A percentile compares a stretch with the other conserved stretches of the same genome.
Conservation (phyloP, 2,329 filamentous ascomycete species). For the Colletotrichum acutatum region DNA sequence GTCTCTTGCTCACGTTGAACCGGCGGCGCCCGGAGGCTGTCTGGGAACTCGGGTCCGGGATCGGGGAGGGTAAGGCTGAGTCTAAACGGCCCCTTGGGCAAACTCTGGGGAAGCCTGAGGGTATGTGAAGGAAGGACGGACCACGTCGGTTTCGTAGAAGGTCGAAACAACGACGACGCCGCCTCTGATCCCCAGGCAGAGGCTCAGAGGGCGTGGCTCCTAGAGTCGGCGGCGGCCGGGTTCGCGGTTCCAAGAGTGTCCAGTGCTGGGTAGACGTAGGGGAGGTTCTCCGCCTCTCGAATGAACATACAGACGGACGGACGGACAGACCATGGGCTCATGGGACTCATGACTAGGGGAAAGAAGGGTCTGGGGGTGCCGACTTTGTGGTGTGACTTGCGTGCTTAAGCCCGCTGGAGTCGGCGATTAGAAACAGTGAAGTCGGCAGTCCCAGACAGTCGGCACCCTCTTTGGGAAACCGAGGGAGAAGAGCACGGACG, state of each 20-base stretch:
- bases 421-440: slow-evolving; percentile 18
- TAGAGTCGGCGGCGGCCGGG: background rate
- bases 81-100: background rate
- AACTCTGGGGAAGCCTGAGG: background rate
- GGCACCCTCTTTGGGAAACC: background rate
- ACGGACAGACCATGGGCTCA: background rate
- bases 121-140: background rate
- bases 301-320: background rate
- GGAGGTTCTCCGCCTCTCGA: slow-evolving; percentile 10
- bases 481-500: background rate
- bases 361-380: background rate
- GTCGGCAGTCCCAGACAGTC: slow-evolving; percentile 7
- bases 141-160: background rate
- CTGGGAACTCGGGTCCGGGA: background rate
- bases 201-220: background rate
- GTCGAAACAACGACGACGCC: background rate
- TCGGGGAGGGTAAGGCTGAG: background rate
- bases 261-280: background rate
- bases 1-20: background rate
- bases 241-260: background rate
- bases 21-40: no score
- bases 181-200: background rate
- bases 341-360: no score
- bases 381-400: background rate
- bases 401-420: background rate